A percentile compares a stretch with the other conserved stretches of the same genome.
Evolutionary conservation across 768 basidiomycete species (phyloP).

Genomic region (Megacollybia marginata): DNA sequence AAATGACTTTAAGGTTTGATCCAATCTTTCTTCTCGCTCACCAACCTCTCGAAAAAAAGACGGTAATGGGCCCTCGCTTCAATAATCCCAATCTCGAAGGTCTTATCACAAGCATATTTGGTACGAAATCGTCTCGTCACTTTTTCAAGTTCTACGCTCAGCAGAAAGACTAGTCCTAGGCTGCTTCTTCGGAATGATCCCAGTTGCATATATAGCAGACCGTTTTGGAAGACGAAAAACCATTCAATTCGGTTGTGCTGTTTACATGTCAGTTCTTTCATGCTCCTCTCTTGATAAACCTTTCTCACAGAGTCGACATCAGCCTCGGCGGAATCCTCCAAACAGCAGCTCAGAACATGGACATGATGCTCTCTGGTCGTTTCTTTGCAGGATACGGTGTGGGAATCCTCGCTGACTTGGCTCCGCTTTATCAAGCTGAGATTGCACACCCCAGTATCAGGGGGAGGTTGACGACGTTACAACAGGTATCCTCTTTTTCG

Average conservation of each 20-base stretch:
- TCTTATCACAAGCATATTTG: constrained; percentile 34
- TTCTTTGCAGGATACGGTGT: constrained; percentile 42
- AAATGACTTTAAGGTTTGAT: constrained; percentile 25
- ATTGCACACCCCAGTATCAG: constrained; percentile 51
- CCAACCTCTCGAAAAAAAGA: constrained; percentile 9
- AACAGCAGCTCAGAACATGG: constrained; percentile 36
- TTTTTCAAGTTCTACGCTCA: background rate
- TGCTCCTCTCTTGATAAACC: background rate
- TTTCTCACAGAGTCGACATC: background rate
- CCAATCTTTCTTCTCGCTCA: background rate
- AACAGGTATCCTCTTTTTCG: constrained; percentile 25
- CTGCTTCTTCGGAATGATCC: constrained; percentile 37
- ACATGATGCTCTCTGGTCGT: constrained; percentile 41
- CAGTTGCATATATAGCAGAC: constrained; percentile 33
- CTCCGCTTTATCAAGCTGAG: constrained; percentile 51
- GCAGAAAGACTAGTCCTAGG: background rate
- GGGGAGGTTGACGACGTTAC: constrained; percentile 45
- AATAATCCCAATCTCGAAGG: constrained; percentile 28
- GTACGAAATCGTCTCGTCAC: constrained; percentile 11
- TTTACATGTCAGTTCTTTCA: constrained; percentile 26
- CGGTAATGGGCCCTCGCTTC: constrained; percentile 28
- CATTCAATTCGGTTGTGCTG: constrained; percentile 30
- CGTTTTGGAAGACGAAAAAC: constrained; percentile 29
- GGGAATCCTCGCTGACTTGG: constrained; percentile 42
- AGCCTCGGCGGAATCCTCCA: constrained; percentile 40